phyloP scores from a whole-genome alignment of 2,329 filamentous ascomycete species.

The Fusarium sp. region DNA sequence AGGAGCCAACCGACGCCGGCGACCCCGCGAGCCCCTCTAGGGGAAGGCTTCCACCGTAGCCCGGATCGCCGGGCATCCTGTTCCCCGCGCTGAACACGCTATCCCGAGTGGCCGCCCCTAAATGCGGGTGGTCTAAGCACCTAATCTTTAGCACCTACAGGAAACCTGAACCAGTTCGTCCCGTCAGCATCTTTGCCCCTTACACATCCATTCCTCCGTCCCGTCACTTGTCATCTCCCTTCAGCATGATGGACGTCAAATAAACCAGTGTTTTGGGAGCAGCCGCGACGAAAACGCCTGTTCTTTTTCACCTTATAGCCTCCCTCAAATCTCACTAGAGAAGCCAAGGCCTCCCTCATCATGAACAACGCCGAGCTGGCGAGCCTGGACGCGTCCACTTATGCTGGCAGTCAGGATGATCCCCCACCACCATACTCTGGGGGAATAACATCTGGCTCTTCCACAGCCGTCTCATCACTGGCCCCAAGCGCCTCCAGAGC shows the following conservation, averaged over 20 bases:
- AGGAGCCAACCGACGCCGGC: background rate
- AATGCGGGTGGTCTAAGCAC: background rate
- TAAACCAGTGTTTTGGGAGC: slow-evolving; percentile 3
- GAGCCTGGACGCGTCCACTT: background rate
- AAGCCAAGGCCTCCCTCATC: background rate
- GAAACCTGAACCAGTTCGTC: background rate
- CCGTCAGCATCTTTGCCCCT: background rate
- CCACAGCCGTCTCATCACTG: background rate
- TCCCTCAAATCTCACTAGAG: background rate
- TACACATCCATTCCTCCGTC: background rate
- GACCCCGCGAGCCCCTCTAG: background rate
- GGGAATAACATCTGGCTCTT: slow-evolving; percentile 18
- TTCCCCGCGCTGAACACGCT: background rate
- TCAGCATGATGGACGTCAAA: slow-evolving; percentile 1
- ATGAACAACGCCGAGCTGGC: slow-evolving; percentile 20
- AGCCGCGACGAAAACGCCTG: background rate
- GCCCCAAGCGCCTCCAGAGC: slow-evolving; percentile 16
- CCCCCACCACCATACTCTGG: background rate
- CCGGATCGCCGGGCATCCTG: background rate
- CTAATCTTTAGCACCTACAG: background rate
- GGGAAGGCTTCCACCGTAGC: background rate
- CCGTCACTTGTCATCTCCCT: background rate
- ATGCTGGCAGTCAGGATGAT: background rate
- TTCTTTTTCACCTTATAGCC: background rate
- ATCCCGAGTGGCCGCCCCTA: background rate